Percentiles rank a stretch among this genome's conserved stretches.
These are phyloP conservation scores for Fusarium hostae DNA, from an alignment of 2,329 filamentous ascomycete species.

Conservation along the genomic window DNA sequence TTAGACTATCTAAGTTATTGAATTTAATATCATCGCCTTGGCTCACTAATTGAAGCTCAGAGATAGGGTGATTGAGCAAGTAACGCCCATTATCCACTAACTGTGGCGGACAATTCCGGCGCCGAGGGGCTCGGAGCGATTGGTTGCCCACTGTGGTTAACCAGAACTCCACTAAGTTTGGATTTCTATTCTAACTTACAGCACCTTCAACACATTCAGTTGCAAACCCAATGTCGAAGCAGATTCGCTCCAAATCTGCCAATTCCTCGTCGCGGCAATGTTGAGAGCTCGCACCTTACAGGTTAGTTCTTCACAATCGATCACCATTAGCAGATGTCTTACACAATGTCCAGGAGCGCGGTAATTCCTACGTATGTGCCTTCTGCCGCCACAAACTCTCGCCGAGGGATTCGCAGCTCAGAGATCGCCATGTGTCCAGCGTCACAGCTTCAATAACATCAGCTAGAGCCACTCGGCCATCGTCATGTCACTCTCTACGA, in stretches of 20 bases:
- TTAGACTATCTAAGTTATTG: not conserved
- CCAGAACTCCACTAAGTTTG: slow-evolving; percentile 34
- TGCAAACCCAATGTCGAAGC: slow-evolving; percentile 38
- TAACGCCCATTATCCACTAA: not conserved
- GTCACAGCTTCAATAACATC: slow-evolving; percentile 17
- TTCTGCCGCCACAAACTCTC: slow-evolving; percentile 51
- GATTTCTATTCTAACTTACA: slow-evolving; percentile 16
- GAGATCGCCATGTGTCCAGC: slow-evolving; percentile 29
- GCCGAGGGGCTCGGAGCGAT: slow-evolving; percentile 1
- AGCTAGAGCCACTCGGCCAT: not conserved
- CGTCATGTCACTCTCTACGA: slow-evolving; percentile 1
- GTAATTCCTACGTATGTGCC: slow-evolving; percentile 55
- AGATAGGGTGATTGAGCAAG: not conserved
- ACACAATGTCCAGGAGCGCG: slow-evolving; percentile 47
- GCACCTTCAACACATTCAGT: slow-evolving; percentile 16
- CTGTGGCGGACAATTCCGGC: slow-evolving; percentile 42
- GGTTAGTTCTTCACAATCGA: slow-evolving; percentile 45
- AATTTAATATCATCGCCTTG: not conserved
- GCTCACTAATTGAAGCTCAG: not conserved
- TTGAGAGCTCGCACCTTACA: slow-evolving; percentile 56
- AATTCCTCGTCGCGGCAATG: slow-evolving; percentile 50
- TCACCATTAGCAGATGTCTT: slow-evolving; percentile 3
- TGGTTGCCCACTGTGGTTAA: slow-evolving; percentile 27
- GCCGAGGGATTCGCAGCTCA: slow-evolving; percentile 26
- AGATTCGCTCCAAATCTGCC: slow-evolving; percentile 29